These are phyloP conservation scores for Madurella fahalii DNA, from an alignment of 2,329 filamentous ascomycete species.

Conservation along the genomic window DNA sequence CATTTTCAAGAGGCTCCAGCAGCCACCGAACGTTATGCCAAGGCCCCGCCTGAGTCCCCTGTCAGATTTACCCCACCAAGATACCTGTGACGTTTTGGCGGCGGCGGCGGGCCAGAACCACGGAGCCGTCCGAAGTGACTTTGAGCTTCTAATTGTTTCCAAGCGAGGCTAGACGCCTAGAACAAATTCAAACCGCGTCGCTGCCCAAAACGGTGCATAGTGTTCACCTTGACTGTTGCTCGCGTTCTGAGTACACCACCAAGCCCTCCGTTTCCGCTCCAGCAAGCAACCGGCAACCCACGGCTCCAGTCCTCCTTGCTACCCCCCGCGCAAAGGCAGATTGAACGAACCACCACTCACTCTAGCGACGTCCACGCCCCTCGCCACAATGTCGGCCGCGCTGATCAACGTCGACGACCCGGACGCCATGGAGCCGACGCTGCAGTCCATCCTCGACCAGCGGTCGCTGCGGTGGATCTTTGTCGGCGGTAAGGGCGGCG, in stretches of 20 bases:
- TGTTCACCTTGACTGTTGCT: too few species aligned
- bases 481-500: conserved; percentile 95
- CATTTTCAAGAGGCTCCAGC: background rate
- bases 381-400: conserved; percentile 37
- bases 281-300: too few species aligned
- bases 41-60: background rate
- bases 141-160: conserved; percentile 27
- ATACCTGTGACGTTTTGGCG: conserved; percentile 23
- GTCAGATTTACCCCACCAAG: conserved; percentile 17
- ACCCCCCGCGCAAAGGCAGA: too few species aligned
- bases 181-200: background rate
- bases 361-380: background rate
- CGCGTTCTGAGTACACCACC: too few species aligned
- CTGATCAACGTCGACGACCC: conserved; percentile 48
- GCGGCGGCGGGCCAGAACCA: conserved; percentile 5
- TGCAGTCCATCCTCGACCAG: conserved; percentile 93
- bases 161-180: background rate
- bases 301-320: too few species aligned
- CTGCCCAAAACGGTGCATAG: background rate
- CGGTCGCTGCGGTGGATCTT: conserved; percentile 97
- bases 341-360: too few species aligned
- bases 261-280: too few species aligned
- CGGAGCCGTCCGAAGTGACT: conserved; percentile 15
- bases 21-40: background rate
- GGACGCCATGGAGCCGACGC: conserved; percentile 81